phyloP scores from a whole-genome alignment of 768 basidiomycete species.

The Inosperma sp. region DNA sequence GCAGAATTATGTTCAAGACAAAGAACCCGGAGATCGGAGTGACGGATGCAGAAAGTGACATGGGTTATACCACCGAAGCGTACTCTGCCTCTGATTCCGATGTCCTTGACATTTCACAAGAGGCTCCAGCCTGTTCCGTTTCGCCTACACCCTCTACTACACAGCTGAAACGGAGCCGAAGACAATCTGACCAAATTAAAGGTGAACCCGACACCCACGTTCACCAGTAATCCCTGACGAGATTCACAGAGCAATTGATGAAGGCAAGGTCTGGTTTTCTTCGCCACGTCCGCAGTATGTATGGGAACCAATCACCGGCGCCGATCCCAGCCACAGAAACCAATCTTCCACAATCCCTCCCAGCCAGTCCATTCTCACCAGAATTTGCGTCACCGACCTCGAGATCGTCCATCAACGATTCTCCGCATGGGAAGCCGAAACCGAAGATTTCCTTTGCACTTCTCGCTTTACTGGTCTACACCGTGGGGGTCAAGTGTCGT shows the following conservation, averaged over 20 bases:
- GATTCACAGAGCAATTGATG: conserved; percentile 26
- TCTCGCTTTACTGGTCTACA: conserved; percentile 84
- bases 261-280: conserved; percentile 32
- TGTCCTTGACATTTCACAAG: conserved; percentile 16
- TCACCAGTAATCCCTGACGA: background rate
- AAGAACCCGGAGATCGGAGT: conserved; percentile 29
- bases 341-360: conserved; percentile 6
- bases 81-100: conserved; percentile 39
- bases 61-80: conserved; percentile 23
- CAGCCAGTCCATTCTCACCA: background rate
- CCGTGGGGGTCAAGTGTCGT: conserved; percentile 91
- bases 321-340: background rate
- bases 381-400: background rate
- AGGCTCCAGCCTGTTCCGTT: background rate
- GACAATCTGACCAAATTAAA: conserved; percentile 29
- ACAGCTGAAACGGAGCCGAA: conserved; percentile 13
- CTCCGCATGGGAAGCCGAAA: conserved; percentile 33
- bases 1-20: conserved; percentile 74
- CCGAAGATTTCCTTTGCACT: conserved; percentile 73
- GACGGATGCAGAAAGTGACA: conserved; percentile 23
- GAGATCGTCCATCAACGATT: background rate
- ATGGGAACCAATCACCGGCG: background rate
- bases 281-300: conserved; percentile 18
- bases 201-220: conserved; percentile 20
- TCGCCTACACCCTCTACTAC: background rate